These are phyloP conservation scores for Heliamphora exappendiculata DNA, from an alignment of 148 eudicot species.

Conservation along the genomic window DNA sequence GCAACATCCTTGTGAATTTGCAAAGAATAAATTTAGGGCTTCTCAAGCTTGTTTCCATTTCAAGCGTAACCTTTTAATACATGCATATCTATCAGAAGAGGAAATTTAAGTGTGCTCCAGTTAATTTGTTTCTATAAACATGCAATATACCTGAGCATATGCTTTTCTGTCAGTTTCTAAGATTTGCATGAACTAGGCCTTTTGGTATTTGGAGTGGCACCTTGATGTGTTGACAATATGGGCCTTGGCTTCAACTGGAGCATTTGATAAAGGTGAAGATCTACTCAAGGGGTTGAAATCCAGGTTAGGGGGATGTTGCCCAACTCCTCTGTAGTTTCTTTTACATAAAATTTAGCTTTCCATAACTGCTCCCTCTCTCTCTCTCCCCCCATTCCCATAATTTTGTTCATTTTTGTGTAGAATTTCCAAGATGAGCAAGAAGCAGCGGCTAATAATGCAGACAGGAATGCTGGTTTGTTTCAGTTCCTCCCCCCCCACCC, in stretches of 20 bases:
- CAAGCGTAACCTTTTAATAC: background rate
- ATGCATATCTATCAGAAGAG: background rate
- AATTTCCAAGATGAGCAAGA: constrained; percentile 58
- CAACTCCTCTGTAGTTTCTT: background rate
- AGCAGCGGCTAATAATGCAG: constrained; percentile 53
- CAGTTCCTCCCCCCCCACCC: no score
- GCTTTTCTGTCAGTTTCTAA: background rate
- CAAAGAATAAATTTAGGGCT: background rate
- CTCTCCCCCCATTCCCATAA: background rate
- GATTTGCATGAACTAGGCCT: constrained; percentile 21
- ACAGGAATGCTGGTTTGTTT: constrained; percentile 60
- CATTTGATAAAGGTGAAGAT: constrained; percentile 44
- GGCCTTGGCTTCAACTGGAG: constrained; percentile 55
- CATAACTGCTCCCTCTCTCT: background rate
- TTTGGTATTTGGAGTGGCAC: constrained; percentile 82
- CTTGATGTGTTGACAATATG: constrained; percentile 67
- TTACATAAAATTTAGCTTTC: background rate
- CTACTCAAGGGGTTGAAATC: constrained; percentile 51
- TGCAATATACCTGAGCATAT: background rate
- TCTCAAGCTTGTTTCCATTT: background rate
- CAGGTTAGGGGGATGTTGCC: constrained; percentile 31
- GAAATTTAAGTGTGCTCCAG: background rate
- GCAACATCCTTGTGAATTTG: background rate
- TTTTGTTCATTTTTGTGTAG: constrained; percentile 25
- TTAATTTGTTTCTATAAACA: background rate